Conservation (phyloP, 495 filamentous ascomycete genomes). For the Penicillium egyptiacum region DNA sequence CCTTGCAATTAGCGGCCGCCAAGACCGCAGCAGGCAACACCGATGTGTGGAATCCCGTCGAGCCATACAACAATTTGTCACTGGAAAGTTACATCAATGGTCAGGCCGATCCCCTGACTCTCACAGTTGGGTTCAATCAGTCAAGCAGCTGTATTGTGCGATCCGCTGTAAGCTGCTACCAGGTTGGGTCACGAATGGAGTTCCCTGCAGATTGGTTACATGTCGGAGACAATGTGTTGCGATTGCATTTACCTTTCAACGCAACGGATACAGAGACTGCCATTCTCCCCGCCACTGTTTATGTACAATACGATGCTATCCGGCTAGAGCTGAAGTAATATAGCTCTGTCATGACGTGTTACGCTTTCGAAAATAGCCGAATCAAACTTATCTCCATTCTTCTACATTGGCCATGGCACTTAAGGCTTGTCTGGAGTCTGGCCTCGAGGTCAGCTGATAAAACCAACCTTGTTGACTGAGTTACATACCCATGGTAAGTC, state of each 20-base stretch:
- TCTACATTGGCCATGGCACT: not conserved
- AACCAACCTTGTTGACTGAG: not conserved
- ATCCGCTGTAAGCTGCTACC: conserved; percentile 57
- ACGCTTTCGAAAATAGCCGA: not conserved
- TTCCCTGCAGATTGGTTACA: conserved; percentile 47
- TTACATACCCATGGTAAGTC: no score
- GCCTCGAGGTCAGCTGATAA: not conserved
- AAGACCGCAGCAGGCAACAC: conserved; percentile 59
- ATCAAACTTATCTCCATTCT: not conserved
- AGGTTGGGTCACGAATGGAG: conserved; percentile 50
- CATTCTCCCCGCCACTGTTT: conserved; percentile 47
- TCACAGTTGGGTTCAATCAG: conserved; percentile 33
- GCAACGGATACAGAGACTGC: conserved; percentile 56
- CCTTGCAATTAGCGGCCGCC: conserved; percentile 55
- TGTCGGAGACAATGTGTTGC: conserved; percentile 49
- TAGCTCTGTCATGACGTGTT: not conserved
- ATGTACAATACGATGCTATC: conserved; percentile 61
- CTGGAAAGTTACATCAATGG: conserved; percentile 36
- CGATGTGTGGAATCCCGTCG: conserved; percentile 48
- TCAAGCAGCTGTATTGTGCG: conserved; percentile 54
- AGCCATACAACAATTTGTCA: conserved; percentile 48
- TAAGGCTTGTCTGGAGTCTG: not conserved
- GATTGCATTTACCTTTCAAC: conserved; percentile 52
- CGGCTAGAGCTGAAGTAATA: conserved; percentile 44
- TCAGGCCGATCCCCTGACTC: conserved; percentile 23